phyloP scores from a whole-genome alignment of 2,329 filamentous ascomycete species.

The Ambrosiella beaveri region DNA sequence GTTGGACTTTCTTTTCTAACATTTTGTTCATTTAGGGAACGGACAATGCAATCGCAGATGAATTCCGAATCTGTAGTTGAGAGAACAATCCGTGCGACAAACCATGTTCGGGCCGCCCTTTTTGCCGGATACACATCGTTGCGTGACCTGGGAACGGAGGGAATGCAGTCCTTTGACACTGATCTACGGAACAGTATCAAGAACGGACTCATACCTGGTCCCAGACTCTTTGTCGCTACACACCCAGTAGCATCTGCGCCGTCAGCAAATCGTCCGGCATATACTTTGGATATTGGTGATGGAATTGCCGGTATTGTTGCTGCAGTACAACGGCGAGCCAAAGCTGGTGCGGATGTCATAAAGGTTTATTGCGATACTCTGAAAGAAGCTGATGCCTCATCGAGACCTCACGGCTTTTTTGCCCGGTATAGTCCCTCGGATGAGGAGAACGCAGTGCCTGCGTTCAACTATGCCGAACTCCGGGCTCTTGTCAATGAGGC shows the following conservation, averaged over 20 bases:
- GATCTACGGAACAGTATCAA: slow-evolving; percentile 36
- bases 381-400: neutral
- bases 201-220: slow-evolving; percentile 34
- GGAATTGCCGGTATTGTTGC: slow-evolving; percentile 28
- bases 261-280: slow-evolving; percentile 27
- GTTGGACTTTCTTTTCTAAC: neutral
- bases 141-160: slow-evolving; percentile 37
- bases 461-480: slow-evolving; percentile 33
- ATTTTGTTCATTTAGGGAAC: slow-evolving; percentile 19
- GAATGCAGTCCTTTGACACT: slow-evolving; percentile 31
- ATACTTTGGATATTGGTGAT: slow-evolving; percentile 25
- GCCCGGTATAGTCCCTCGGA: slow-evolving; percentile 17
- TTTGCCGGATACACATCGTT: slow-evolving; percentile 42
- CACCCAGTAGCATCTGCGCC: slow-evolving; percentile 30
- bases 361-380: slow-evolving; percentile 31
- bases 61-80: slow-evolving; percentile 42
- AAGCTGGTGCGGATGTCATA: slow-evolving; percentile 32
- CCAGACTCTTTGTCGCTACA: slow-evolving; percentile 37
- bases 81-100: slow-evolving; percentile 34
- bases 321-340: slow-evolving; percentile 29
- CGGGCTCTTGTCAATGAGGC: slow-evolving; percentile 32
- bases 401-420: slow-evolving; percentile 21
- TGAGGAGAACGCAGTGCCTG: slow-evolving; percentile 23
- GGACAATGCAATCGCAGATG: slow-evolving; percentile 29
- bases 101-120: slow-evolving; percentile 34